phyloP scores from a whole-genome alignment of 75 land plant species.

The Cryptomeria japonica region DNA sequence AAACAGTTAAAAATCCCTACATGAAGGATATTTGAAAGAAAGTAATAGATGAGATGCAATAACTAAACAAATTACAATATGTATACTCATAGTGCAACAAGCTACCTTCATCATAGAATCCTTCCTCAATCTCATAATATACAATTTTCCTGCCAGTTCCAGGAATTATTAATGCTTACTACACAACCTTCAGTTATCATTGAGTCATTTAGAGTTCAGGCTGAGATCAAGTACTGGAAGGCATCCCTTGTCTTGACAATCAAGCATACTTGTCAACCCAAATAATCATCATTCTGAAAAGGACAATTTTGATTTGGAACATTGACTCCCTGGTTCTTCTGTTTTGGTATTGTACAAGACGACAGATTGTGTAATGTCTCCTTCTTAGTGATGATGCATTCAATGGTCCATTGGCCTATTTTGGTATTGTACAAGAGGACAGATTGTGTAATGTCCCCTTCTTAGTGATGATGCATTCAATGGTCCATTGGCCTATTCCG shows the following conservation, averaged over 20 bases:
- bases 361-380: too few species aligned
- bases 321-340: neutral
- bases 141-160: neutral
- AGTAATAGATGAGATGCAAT: neutral
- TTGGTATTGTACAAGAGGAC: too few species aligned
- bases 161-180: neutral
- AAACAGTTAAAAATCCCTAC: neutral
- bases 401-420: too few species aligned
- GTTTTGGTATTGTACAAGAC: neutral
- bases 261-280: neutral
- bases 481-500: too few species aligned
- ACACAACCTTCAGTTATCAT: neutral
- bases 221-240: neutral
- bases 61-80: neutral
- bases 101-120: neutral
- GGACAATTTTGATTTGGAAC: neutral
- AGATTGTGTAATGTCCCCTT: too few species aligned
- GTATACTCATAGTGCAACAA: neutral
- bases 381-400: too few species aligned
- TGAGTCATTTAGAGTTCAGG: neutral
- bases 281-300: neutral
- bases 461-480: too few species aligned
- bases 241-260: neutral
- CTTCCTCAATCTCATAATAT: neutral
- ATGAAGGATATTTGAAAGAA: neutral